Base-by-base conservation (phyloP, 1,139 yeast genomes). In the Blastobotrys arbuscula region DNA sequence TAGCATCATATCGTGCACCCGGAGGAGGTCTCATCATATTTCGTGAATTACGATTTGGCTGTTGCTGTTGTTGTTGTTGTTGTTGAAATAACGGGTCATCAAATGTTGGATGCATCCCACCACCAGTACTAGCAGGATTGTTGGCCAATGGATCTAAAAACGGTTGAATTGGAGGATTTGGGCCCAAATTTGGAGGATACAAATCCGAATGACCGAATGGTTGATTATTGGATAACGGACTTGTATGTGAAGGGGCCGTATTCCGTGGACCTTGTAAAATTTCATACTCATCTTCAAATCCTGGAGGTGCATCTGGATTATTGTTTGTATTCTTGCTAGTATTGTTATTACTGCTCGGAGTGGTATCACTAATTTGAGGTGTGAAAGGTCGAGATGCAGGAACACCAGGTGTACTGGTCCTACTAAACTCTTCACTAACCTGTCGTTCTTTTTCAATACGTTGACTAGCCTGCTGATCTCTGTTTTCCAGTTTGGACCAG, bases 251-350 rank as follows among this genome's bases (percentile, higher is more conserved):
- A 21, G 31, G 31, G 3, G 3, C 12, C 10, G 10, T 28, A 18
- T 19, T 28, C 38, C 12, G n/a, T 10, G 38, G 38, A 5, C 31
- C n/a, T 26, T 12, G 31, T 31, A 18, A 31, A 47, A 76, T 65
- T 55, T 77, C 76, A 54, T 75, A 75, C 57, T 79, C 83, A 59
- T 78, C 82, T 39, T 79, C 83, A 60, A 79, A 79, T 19, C 73
- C 76, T 1, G 83, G 83, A 64, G 74, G 75, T 53, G 48, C 51
- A 26, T 73, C 78, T 20, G 62, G 57, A 23, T 60, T 58, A 6
- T n/a, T 12, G 18, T 33, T 24, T 15, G 19, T 19, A 8, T 18
- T 2, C 7, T 4, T 3, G n/a, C 9, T 20, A 37, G 40, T 4
- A 12, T 12, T 12, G 23, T n/a, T n/a, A 35, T 20, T 15, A 39